Conservation (phyloP, 2,329 filamentous ascomycete genomes). For the Aspergillus amoenus region DNA sequence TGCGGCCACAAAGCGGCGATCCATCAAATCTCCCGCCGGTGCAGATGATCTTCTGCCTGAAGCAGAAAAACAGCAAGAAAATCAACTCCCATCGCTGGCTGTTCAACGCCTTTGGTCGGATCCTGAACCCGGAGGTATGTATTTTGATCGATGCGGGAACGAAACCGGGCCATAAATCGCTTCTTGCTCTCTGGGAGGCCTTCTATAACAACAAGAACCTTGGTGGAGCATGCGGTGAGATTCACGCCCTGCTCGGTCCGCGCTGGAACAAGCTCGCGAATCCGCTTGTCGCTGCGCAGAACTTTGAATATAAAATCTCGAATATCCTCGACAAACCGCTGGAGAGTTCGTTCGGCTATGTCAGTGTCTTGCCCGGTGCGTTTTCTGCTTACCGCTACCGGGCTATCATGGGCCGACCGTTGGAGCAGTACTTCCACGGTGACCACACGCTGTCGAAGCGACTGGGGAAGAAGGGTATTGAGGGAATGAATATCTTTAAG, state of each 20-base stretch:
- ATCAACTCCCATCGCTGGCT: slow-evolving; percentile 99
- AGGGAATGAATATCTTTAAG: slow-evolving; percentile 99
- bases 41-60: slow-evolving; percentile 99
- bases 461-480: slow-evolving; percentile 97
- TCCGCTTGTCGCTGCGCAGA: slow-evolving; percentile 91
- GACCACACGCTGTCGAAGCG: slow-evolving; percentile 95
- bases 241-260: slow-evolving; percentile 93
- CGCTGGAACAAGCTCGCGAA: slow-evolving; percentile 91
- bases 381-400: slow-evolving; percentile 98
- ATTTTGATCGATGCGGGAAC: slow-evolving; percentile 97
- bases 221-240: slow-evolving; percentile 97
- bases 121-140: slow-evolving; percentile 93
- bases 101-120: slow-evolving; percentile 95
- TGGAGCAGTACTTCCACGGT: slow-evolving; percentile 99
- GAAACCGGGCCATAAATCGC: slow-evolving; percentile 90
- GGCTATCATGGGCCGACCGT: slow-evolving; percentile 93
- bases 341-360: slow-evolving; percentile 95
- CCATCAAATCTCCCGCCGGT: slow-evolving; percentile 85
- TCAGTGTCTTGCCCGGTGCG: slow-evolving; percentile 97
- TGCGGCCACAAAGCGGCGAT: slow-evolving; percentile 83
- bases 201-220: slow-evolving; percentile 99
- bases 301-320: slow-evolving; percentile 99
- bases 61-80: slow-evolving; percentile 99
- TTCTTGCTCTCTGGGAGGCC: slow-evolving; percentile 91
- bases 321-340: slow-evolving; percentile 98